Evolutionary conservation across 768 basidiomycete genomes (phyloP).

Genomic region (Amanita rubescens): DNA sequence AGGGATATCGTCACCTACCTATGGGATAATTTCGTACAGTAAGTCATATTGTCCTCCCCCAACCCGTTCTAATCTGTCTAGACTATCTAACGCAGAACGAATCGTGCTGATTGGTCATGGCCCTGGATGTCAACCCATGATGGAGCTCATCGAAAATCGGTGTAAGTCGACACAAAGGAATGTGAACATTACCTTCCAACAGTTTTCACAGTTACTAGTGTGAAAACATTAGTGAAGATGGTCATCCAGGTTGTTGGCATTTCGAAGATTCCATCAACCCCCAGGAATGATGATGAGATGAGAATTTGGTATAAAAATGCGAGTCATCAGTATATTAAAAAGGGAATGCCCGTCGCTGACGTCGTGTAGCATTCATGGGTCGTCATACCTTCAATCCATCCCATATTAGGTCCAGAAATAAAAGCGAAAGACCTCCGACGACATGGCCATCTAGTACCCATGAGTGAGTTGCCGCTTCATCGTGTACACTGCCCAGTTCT

Average conservation of each 20-base stretch:
- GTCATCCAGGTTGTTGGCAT: slow-evolving; percentile 77
- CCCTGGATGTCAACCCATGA: slow-evolving; percentile 68
- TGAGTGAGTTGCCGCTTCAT: slow-evolving; percentile 39
- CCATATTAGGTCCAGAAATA: slow-evolving; percentile 34
- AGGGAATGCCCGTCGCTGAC: slow-evolving; percentile 3
- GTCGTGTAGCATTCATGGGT: slow-evolving; percentile 62
- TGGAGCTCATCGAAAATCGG: slow-evolving; percentile 66
- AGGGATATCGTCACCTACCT: slow-evolving; percentile 69
- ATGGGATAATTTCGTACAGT: slow-evolving; percentile 98
- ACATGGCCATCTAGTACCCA: slow-evolving; percentile 57
- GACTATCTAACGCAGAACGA: slow-evolving; percentile 63
- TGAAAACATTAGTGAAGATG: slow-evolving; percentile 58
- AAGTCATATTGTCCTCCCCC: slow-evolving; percentile 20
- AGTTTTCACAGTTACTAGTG: slow-evolving; percentile 17
- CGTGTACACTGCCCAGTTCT: not conserved
- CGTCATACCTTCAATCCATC: slow-evolving; percentile 59
- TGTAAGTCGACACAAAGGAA: slow-evolving; percentile 33
- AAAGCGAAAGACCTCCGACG: slow-evolving; percentile 42
- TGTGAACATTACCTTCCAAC: not conserved
- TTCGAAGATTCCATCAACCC: slow-evolving; percentile 44
- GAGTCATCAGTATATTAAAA: slow-evolving; percentile 9
- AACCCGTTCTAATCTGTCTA: slow-evolving; percentile 21
- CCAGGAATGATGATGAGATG: slow-evolving; percentile 48
- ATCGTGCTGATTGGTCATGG: slow-evolving; percentile 87
- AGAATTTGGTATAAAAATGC: slow-evolving; percentile 72